Conservation (phyloP, 805 yeast genomes). For the Hemisphaericaspora nanyangensis region DNA sequence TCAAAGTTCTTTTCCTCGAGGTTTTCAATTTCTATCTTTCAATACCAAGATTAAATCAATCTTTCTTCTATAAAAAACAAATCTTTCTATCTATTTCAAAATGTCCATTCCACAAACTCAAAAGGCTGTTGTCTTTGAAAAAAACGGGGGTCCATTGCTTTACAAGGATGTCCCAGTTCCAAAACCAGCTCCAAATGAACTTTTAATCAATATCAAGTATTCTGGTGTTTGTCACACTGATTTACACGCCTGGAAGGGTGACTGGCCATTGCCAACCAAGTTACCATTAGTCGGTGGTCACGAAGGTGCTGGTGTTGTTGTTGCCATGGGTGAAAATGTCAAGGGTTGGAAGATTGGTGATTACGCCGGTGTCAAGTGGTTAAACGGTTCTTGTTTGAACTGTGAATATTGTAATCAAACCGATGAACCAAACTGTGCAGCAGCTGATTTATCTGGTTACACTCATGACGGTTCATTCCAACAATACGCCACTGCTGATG, state of each 20-base stretch:
- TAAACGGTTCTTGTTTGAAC: slow-evolving; percentile 69
- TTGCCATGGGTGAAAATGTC: slow-evolving; percentile 69
- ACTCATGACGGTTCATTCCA: slow-evolving; percentile 90
- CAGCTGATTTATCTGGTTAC: slow-evolving; percentile 70
- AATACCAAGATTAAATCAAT: no score
- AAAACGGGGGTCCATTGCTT: slow-evolving; percentile 35
- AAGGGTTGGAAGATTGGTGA: slow-evolving; percentile 74
- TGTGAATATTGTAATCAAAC: slow-evolving; percentile 72
- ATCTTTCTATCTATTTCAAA: not conserved
- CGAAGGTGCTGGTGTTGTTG: slow-evolving; percentile 87
- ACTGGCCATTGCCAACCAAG: slow-evolving; percentile 79
- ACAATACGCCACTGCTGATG: slow-evolving; percentile 86
- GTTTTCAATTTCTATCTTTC: no score
- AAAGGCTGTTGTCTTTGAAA: slow-evolving; percentile 36
- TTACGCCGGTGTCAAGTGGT: slow-evolving; percentile 80
- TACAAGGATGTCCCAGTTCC: slow-evolving; percentile 76
- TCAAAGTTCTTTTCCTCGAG: no score
- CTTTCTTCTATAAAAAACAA: no score
- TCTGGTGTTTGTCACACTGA: slow-evolving; percentile 95
- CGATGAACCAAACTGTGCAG: slow-evolving; percentile 67
- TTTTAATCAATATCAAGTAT: slow-evolving; percentile 76
- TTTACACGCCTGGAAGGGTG: slow-evolving; percentile 92
- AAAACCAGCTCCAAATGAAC: slow-evolving; percentile 69
- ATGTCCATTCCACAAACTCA: slow-evolving; percentile 29
- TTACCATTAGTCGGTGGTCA: slow-evolving; percentile 84